Base-by-base conservation (phyloP, 225 moss, liverwort and hornwort genomes). In the Sphagnum contortum region DNA sequence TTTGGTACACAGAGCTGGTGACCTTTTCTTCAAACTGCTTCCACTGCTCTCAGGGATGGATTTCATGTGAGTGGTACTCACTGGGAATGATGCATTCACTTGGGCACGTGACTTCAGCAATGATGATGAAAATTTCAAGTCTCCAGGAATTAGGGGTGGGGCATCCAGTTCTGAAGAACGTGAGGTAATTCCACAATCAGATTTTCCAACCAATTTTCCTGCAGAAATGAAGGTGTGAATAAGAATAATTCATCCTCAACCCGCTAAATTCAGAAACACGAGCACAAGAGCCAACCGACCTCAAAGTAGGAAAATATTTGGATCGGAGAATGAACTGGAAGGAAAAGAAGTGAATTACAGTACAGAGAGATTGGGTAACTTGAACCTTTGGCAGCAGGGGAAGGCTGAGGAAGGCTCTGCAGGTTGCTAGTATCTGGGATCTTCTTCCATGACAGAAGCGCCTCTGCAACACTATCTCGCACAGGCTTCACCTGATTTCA, bases 391-490 rank as follows among this genome's bases (percentile, higher is more conserved):
- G 29, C 29, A 29, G 29, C 29, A 29, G 29, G 29, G 29, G 29
- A 29, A 29, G 29, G 29, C 29, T 29, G 29, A 29, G 29, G 29
- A 29, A 29, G 29, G 29, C 29, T 49, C 66, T 52, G 74, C 52
- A 57, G 63, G 45, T 50, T 67, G 54, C 79, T 76, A 52, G 70
- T 63, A 63, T 75, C 72, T 45, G 80, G 71, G 48, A 83, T 55
- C 62, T 68, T 74, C 74, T 83, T 96, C 95, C 95, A 96, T 45
- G 83, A 72, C 44, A 86, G 87, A 48, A 92, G 78, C 45, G 95
- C 95, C 67, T 92, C 81, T 8, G 8, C 66, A 7, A 90, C 81
- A 68, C 88, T 88, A 10, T 96, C 90, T 61, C 88, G 77, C 44
- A 96, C 88, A 49, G 77, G 87, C 72, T 90, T 96, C 44, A 96